Percentiles rank a stretch among this genome's conserved stretches.
Evolutionary conservation across 805 yeast genomes (phyloP).

Genomic region (Candida broadrunensis): DNA sequence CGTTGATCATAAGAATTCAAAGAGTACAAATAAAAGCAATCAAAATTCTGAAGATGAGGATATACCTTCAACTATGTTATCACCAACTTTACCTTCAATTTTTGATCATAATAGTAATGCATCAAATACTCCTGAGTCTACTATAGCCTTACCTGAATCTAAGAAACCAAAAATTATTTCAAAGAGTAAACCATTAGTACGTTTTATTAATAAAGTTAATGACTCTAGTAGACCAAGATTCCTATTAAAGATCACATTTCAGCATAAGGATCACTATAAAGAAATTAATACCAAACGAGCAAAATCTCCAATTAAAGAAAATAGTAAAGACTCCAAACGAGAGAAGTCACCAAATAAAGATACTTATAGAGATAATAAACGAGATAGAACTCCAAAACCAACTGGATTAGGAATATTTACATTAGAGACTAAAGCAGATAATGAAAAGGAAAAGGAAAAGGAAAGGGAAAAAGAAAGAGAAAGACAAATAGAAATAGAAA

Average conservation of each 20-base stretch:
- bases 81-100: slow-evolving; percentile 32
- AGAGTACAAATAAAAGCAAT: neutral
- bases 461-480: neutral
- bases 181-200: neutral
- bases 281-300: slow-evolving; percentile 4
- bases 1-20: slow-evolving; percentile 1
- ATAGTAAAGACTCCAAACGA: slow-evolving; percentile 1
- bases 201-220: slow-evolving; percentile 16
- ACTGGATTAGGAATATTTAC: slow-evolving; percentile 3
- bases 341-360: neutral
- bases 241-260: slow-evolving; percentile 16
- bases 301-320: slow-evolving; percentile 1
- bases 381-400: neutral
- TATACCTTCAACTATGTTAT: slow-evolving; percentile 26
- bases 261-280: slow-evolving; percentile 14
- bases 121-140: neutral
- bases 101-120: slow-evolving; percentile 11
- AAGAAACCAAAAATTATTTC: neutral
- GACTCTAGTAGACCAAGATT: slow-evolving; percentile 17
- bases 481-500: too few relatives aligned
- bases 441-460: neutral
- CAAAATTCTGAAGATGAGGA: slow-evolving; percentile 13
- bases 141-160: neutral
- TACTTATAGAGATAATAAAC: neutral
- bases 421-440: neutral